These are phyloP conservation scores for Cercis canadensis DNA, from an alignment of 306 rosid genomes.

Conservation along the genomic window DNA sequence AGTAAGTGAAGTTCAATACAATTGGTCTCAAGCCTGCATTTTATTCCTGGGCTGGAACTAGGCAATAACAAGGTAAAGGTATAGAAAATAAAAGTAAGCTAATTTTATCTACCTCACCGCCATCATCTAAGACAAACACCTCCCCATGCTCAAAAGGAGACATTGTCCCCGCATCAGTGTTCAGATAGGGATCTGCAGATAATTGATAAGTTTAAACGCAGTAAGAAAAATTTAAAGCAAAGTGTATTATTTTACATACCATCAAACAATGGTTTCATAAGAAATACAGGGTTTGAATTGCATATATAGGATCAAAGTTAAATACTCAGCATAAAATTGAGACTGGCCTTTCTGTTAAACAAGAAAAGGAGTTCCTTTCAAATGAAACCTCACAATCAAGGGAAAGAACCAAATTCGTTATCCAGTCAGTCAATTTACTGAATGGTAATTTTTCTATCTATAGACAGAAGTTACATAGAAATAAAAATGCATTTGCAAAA, in stretches of 20 bases:
- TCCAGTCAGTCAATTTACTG: too few relatives aligned
- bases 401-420: neutral
- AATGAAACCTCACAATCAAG: neutral
- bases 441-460: too few relatives aligned
- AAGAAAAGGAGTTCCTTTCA: neutral
- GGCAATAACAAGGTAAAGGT: neutral
- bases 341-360: neutral
- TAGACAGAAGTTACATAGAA: neutral
- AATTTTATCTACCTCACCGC: conserved; percentile 70
- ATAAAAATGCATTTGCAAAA: neutral
- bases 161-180: conserved; percentile 90
- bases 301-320: too few relatives aligned
- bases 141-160: conserved; percentile 93
- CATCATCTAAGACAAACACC: conserved; percentile 86
- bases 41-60: neutral
- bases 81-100: neutral
- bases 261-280: too few relatives aligned
- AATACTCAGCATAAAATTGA: neutral
- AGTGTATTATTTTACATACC: too few relatives aligned
- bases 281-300: too few relatives aligned
- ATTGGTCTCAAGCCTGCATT: conserved; percentile 12
- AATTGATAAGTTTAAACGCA: conserved; percentile 27
- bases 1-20: conserved; percentile 16
- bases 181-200: conserved; percentile 76
- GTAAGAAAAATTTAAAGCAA: neutral